Evolutionary conservation across 2,329 filamentous ascomycete species (phyloP), one percentile per base, ranked within the genome.

Genomic region (Exophiala calicioides): DNA sequence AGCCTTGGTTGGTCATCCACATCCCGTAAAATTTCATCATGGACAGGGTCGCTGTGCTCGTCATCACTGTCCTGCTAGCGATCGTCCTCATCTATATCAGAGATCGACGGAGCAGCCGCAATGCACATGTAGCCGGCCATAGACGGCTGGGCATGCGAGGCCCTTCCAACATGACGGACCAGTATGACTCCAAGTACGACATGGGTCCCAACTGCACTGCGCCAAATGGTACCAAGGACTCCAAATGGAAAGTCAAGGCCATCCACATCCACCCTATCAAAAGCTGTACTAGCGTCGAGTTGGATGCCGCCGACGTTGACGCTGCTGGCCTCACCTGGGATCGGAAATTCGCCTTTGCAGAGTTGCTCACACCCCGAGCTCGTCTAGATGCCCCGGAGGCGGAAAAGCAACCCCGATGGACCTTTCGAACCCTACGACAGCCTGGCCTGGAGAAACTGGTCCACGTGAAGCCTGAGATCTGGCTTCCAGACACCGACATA

Each of bases 261-360:
- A 72, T 95, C 40, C 84, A 83, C 69, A 78, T 90, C 50, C 91
- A 93, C 65, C 90, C 90, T 1, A 70, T 95, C 65, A 91, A 94
- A 69, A 88, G 86, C 46, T 95, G 89, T 65, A 74, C 72, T 45
- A 86, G 85, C 20, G 81, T 95, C 44, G 88, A 93, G 68, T 67
- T 95, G 35, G 69, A 78, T 40, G 70, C 76, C 51, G 80, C 79
- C 50, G 77, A 80, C 43, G 76, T 93, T 12, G 68, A 88, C 34
- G 71, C 80, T 4, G 80, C 80, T 2, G 89, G 90, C 2, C 74
- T 95, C 46, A 79, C 85, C 63, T 86, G 85, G 65, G 90, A 96
- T 67, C 81, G 89, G 4, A 79, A 91, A 57, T 95, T 90, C 71
- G 85, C 82, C 36, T 88, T 96, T 63, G 89, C 86, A 1, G 85